These are phyloP conservation scores for Eragrostis tef DNA, from an alignment of 202 grass and related monocot species.

Conservation along the genomic window DNA sequence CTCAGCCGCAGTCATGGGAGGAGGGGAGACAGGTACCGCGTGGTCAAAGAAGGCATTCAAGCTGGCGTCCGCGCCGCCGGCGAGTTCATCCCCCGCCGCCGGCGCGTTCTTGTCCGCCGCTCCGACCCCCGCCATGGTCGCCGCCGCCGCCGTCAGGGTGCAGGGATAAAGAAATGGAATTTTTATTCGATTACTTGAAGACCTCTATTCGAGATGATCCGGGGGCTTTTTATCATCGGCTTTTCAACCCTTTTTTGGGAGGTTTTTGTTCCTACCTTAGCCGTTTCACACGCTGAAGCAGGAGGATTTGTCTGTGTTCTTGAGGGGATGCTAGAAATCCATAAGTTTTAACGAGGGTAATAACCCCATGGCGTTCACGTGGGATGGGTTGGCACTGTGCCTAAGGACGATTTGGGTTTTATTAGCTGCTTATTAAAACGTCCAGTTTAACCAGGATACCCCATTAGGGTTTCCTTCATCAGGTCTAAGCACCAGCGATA, in stretches of 20 bases:
- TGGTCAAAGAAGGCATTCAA: constrained; percentile 66
- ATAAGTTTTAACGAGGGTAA: constrained; percentile 67
- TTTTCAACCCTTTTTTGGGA: constrained; percentile 20
- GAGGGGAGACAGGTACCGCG: constrained; percentile 15
- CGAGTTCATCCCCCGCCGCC: constrained; percentile 50
- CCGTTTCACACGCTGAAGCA: constrained; percentile 33
- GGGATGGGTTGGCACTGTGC: constrained; percentile 26
- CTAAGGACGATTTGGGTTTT: constrained; percentile 32
- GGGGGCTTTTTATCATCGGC: constrained; percentile 40
- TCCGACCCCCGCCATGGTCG: constrained; percentile 40
- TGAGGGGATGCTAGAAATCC: constrained; percentile 48
- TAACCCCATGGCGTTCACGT: constrained; percentile 55
- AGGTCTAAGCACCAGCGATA: background rate
- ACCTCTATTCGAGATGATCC: constrained; percentile 46
- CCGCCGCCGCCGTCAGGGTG: constrained; percentile 35
- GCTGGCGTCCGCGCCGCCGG: constrained; percentile 45
- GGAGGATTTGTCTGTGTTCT: constrained; percentile 46
- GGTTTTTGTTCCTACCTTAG: constrained; percentile 51
- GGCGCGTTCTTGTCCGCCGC: constrained; percentile 36
- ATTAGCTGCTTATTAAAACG: constrained; percentile 28
- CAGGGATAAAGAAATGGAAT: constrained; percentile 52
- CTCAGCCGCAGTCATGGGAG: constrained; percentile 16
- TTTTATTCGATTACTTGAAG: constrained; percentile 43
- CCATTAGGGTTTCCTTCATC: constrained; percentile 47
- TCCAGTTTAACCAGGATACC: background rate